Evolutionary conservation across 2,329 filamentous ascomycete species (phyloP).

Genomic region (Pseudonectria buxi): DNA sequence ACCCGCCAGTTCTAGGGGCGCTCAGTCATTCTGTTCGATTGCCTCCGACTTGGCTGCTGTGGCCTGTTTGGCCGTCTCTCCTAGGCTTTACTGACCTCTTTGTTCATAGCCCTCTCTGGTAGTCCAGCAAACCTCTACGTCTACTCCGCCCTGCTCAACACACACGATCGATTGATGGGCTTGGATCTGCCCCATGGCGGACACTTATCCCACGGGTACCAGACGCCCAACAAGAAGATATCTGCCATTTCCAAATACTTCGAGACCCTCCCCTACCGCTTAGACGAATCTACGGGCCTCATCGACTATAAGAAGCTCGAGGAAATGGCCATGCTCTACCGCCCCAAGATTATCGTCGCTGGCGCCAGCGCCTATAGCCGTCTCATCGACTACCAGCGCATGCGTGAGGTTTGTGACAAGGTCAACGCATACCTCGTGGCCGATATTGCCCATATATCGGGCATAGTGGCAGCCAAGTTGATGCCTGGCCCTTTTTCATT

Average conservation of each 20-base stretch:
- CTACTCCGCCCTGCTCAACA: conserved; percentile 86
- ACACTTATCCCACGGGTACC: conserved; percentile 94
- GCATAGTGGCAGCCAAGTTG: conserved; percentile 84
- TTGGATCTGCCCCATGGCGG: conserved; percentile 94
- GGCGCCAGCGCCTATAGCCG: conserved; percentile 95
- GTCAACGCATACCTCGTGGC: conserved; percentile 86
- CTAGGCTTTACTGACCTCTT: too few relatives aligned
- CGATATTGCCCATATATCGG: conserved; percentile 97
- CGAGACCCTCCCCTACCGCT: conserved; percentile 90
- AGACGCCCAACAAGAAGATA: conserved; percentile 89
- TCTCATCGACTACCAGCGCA: conserved; percentile 87
- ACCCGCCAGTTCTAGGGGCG: not conserved
- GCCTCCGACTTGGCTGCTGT: not conserved
- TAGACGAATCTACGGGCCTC: conserved; percentile 81
- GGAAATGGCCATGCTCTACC: conserved; percentile 78
- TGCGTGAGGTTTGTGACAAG: conserved; percentile 87
- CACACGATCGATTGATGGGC: conserved; percentile 94
- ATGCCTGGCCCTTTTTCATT: conserved; percentile 83
- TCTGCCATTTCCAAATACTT: conserved; percentile 99
- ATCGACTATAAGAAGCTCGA: conserved; percentile 95
- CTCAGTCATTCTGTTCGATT: not conserved
- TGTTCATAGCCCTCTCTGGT: conserved; percentile 63
- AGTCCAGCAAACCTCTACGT: conserved; percentile 77
- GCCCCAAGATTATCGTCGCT: conserved; percentile 91
- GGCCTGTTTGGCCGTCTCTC: conserved; percentile 5